Percentiles rank a stretch among this genome's conserved stretches.
Conservation (phyloP, 1,284 basidiomycete genomes). For the Dichomitus squalens region DNA sequence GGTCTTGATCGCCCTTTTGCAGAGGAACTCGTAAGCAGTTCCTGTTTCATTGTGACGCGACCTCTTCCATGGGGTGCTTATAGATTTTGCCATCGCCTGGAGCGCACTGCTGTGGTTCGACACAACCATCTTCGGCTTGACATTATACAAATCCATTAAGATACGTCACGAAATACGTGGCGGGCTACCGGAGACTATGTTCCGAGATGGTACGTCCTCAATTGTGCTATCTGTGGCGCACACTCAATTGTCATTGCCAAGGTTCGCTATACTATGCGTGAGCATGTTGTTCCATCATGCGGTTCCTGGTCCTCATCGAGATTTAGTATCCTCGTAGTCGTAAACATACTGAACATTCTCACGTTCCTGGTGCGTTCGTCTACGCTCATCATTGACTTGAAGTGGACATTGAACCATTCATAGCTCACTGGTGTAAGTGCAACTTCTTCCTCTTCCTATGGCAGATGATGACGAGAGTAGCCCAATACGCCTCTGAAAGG, state of each 20-base stretch:
- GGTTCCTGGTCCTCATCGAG: neutral
- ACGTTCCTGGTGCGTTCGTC: slow-evolving; percentile 9
- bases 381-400: too few relatives aligned
- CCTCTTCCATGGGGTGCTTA: neutral
- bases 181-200: slow-evolving; percentile 13
- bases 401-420: too few relatives aligned
- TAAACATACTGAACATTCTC: slow-evolving; percentile 16
- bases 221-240: too few relatives aligned
- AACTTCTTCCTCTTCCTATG: too few relatives aligned
- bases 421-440: too few relatives aligned
- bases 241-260: neutral
- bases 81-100: slow-evolving; percentile 17
- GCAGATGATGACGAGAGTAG: too few relatives aligned
- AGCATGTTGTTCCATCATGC: neutral
- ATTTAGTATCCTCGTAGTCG: slow-evolving; percentile 9
- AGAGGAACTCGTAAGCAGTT: slow-evolving; percentile 19
- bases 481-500: neutral
- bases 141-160: slow-evolving; percentile 16
- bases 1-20: neutral
- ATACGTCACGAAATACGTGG: slow-evolving; percentile 10
- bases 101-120: slow-evolving; percentile 18
- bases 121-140: slow-evolving; percentile 14
- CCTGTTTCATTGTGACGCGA: too few relatives aligned
- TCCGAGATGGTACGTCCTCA: slow-evolving; percentile 19
- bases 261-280: slow-evolving; percentile 16